Conservation (phyloP, 345 rosid species). For the Pistacia vera region DNA sequence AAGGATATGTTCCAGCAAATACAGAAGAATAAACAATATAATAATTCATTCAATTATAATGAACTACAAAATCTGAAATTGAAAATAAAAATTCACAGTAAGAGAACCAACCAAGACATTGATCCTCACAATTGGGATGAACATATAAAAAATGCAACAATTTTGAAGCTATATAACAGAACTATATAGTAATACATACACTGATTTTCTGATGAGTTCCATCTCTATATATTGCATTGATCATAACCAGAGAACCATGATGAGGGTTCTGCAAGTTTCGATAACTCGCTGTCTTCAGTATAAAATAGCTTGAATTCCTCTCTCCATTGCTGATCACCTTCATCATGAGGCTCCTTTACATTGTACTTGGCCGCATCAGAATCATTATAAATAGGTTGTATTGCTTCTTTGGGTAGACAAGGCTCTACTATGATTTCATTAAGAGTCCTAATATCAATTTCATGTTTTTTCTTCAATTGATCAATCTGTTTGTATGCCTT, state of each 20-base stretch:
- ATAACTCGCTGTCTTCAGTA: constrained; percentile 55
- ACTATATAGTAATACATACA: constrained; percentile 26
- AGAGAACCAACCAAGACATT: constrained; percentile 35
- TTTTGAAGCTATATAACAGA: constrained; percentile 26
- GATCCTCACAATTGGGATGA: constrained; percentile 31
- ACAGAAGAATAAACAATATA: constrained; percentile 18
- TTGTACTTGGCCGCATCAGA: too few relatives aligned
- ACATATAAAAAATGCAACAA: constrained; percentile 13
- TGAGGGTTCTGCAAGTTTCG: constrained; percentile 62
- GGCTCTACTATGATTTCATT: too few relatives aligned
- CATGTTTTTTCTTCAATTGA: too few relatives aligned
- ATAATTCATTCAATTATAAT: constrained; percentile 37
- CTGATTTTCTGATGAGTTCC: background rate
- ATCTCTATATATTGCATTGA: constrained; percentile 76
- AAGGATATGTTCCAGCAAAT: background rate
- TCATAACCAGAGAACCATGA: constrained; percentile 94
- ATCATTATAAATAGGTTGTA: too few relatives aligned
- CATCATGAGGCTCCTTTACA: too few relatives aligned
- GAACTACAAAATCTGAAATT: constrained; percentile 29
- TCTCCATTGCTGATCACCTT: too few relatives aligned
- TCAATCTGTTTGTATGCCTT: too few relatives aligned
- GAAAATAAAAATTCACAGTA: constrained; percentile 25
- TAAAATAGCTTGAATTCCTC: constrained; percentile 15
- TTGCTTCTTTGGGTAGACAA: too few relatives aligned
- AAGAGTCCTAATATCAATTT: too few relatives aligned